Evolutionary conservation across 805 yeast genomes (phyloP).

Genomic region (Wickerhamiella nectarea): DNA sequence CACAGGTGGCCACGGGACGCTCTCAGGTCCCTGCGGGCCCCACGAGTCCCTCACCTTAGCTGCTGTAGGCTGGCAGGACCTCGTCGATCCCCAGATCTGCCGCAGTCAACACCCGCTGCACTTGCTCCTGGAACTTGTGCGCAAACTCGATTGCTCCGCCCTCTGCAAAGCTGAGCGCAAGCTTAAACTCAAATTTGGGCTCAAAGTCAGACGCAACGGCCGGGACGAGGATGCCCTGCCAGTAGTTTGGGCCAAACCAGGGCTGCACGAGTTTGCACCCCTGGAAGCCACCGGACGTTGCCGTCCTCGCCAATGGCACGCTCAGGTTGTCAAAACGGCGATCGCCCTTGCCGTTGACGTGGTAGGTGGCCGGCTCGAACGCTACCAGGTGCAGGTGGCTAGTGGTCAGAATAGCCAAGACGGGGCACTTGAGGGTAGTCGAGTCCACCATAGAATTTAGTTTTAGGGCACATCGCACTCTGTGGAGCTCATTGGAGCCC

Average conservation of each 20-base stretch:
- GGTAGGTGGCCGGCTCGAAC: slow-evolving; percentile 15
- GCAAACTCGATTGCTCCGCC: slow-evolving; percentile 26
- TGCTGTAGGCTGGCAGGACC: slow-evolving; percentile 17
- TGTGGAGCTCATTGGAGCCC: too few species aligned
- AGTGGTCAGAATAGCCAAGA: slow-evolving; percentile 15
- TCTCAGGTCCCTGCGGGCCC: neutral
- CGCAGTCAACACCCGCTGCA: slow-evolving; percentile 13
- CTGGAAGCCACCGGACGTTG: slow-evolving; percentile 12
- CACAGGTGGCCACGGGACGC: too few species aligned
- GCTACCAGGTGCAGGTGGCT: slow-evolving; percentile 13
- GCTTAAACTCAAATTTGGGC: slow-evolving; percentile 20
- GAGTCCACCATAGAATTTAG: slow-evolving; percentile 11
- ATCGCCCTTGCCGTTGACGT: slow-evolving; percentile 22
- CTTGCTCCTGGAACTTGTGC: slow-evolving; percentile 9
- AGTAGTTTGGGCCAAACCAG: slow-evolving; percentile 28
- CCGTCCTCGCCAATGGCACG: slow-evolving; percentile 16
- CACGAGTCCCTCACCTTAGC: too few species aligned
- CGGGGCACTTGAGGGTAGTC: slow-evolving; percentile 1
- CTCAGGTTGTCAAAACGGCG: slow-evolving; percentile 17
- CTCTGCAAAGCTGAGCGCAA: slow-evolving; percentile 18
- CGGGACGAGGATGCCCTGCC: slow-evolving; percentile 21
- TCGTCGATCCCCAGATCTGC: slow-evolving; percentile 17
- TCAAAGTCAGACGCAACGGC: slow-evolving; percentile 17
- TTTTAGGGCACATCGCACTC: neutral
- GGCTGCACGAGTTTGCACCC: slow-evolving; percentile 23